phyloP scores from a whole-genome alignment of 331 rosid genomes.

The Rosa hybrid region DNA sequence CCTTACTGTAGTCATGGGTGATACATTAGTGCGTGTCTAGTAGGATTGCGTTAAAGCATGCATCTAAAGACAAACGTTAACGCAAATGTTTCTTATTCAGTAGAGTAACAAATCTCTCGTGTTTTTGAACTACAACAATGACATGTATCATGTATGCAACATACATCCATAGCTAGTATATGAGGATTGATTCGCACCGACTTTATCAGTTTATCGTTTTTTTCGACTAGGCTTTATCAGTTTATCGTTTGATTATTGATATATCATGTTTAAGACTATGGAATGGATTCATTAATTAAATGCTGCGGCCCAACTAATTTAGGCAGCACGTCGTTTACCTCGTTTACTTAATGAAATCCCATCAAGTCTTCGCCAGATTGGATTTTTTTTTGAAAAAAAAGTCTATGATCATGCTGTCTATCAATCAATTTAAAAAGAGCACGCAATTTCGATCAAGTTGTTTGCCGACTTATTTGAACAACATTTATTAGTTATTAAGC shows the following conservation, averaged over 20 bases:
- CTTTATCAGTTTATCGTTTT: background rate
- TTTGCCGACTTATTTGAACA: background rate
- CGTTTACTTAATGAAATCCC: background rate
- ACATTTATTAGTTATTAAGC: too few relatives aligned
- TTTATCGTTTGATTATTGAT: background rate
- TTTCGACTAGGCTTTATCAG: too few relatives aligned
- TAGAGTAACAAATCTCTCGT: background rate
- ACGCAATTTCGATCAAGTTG: background rate
- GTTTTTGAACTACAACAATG: background rate
- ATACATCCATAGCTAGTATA: background rate
- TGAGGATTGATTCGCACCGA: background rate
- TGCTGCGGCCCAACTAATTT: background rate
- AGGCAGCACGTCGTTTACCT: background rate
- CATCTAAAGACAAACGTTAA: too few relatives aligned
- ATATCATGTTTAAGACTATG: background rate
- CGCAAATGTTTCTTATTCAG: too few relatives aligned
- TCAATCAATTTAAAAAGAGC: too few relatives aligned
- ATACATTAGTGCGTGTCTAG: too few relatives aligned
- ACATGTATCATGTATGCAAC: background rate
- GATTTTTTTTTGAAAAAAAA: too few relatives aligned
- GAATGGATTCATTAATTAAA: background rate
- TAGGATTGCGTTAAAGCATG: too few relatives aligned
- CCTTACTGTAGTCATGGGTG: too few relatives aligned
- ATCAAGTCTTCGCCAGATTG: background rate
- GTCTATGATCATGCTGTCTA: too few relatives aligned